Conservation (phyloP, 257 asterid species). For the Orobanche coerulescens region DNA sequence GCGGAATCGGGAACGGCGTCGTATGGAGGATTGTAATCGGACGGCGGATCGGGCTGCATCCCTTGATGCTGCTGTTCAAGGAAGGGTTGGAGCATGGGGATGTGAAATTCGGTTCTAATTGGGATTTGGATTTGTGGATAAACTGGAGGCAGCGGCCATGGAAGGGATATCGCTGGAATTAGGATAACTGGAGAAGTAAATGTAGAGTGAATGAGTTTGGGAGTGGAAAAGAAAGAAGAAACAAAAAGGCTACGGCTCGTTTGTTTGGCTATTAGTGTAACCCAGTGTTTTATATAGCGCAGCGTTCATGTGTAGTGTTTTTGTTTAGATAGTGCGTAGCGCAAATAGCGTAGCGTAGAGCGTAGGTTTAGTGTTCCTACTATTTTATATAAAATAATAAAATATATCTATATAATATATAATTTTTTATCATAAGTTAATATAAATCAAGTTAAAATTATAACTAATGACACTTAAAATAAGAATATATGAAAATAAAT, state of each 20-base stretch:
- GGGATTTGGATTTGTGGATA: conserved; percentile 15
- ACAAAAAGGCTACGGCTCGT: neutral
- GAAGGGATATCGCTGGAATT: conserved; percentile 1
- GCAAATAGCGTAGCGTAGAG: too few species aligned
- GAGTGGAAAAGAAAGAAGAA: neutral
- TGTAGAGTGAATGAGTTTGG: neutral
- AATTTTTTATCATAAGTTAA: too few species aligned
- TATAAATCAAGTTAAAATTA: too few species aligned
- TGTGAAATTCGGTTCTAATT: conserved; percentile 3
- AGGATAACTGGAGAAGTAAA: neutral
- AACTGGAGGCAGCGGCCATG: conserved; percentile 24
- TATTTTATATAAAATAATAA: too few species aligned
- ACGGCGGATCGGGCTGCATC: conserved; percentile 2
- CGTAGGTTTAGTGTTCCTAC: too few species aligned
- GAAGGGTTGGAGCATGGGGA: conserved; percentile 29
- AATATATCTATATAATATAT: too few species aligned
- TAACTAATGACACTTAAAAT: too few species aligned
- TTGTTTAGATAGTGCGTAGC: too few species aligned
- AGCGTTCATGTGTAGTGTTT: too few species aligned
- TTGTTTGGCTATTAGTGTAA: too few species aligned
- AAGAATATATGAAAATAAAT: too few species aligned
- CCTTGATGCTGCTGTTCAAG: conserved; percentile 23
- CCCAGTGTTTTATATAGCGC: too few species aligned
- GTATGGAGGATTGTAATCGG: conserved; percentile 3
- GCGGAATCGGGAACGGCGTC: conserved; percentile 7